These are phyloP conservation scores for Acacia confusa DNA, from an alignment of 306 rosid species.

Conservation along the genomic window DNA sequence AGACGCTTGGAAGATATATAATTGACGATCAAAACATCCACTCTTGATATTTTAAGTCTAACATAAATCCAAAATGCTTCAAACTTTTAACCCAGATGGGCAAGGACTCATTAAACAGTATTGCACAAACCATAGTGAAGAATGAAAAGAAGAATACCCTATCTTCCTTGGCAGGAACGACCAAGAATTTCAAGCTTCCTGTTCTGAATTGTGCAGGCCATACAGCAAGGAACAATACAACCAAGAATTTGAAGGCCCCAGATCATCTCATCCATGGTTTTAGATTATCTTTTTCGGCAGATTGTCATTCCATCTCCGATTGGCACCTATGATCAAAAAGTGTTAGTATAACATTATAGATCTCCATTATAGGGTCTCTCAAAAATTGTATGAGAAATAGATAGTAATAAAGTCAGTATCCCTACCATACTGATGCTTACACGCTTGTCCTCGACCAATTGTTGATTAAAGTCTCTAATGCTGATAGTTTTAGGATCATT, in stretches of 20 bases:
- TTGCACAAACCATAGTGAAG: neutral
- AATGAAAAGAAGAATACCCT: neutral
- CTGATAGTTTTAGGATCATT: slow-evolving; percentile 72
- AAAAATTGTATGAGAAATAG: slow-evolving; percentile 13
- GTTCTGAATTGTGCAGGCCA: slow-evolving; percentile 9
- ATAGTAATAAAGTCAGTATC: slow-evolving; percentile 1
- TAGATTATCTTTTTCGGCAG: slow-evolving; percentile 55
- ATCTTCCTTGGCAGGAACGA: neutral
- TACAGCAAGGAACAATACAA: neutral
- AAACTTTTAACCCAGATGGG: neutral
- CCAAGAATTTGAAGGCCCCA: neutral
- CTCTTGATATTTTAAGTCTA: no score
- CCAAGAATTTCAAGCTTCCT: neutral
- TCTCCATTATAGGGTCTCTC: neutral
- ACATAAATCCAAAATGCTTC: neutral
- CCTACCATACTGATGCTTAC: slow-evolving; percentile 86
- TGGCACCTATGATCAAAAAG: slow-evolving; percentile 64
- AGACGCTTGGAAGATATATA: no score
- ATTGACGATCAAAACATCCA: no score
- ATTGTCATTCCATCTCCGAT: slow-evolving; percentile 97
- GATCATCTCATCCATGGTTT: neutral
- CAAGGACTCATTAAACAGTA: neutral
- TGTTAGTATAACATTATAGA: slow-evolving; percentile 12
- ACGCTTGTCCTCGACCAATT: slow-evolving; percentile 67
- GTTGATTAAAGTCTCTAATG: slow-evolving; percentile 70